phyloP scores from a whole-genome alignment of 768 basidiomycete species.

The Porpolomopsis calyptriformis region DNA sequence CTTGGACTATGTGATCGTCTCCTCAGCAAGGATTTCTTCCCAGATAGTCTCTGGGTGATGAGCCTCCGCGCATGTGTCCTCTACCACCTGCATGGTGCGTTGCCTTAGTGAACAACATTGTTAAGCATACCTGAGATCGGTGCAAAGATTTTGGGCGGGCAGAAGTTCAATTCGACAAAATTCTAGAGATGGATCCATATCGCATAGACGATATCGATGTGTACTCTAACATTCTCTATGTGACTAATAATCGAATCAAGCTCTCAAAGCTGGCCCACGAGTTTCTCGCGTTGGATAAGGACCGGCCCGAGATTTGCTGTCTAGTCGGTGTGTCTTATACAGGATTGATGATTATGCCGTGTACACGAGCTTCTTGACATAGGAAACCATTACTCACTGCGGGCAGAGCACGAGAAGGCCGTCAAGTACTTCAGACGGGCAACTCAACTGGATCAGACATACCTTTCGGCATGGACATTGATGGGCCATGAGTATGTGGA shows the following conservation, averaged over 20 bases:
- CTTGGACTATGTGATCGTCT: constrained; percentile 72
- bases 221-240: constrained; percentile 94
- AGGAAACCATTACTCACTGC: constrained; percentile 98
- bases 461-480: constrained; percentile 94
- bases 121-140: constrained; percentile 5
- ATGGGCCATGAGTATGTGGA: constrained; percentile 99
- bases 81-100: constrained; percentile 83
- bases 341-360: neutral
- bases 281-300: constrained; percentile 80
- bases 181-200: constrained; percentile 72
- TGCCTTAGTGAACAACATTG: neutral
- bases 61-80: constrained; percentile 75
- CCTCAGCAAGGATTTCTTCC: constrained; percentile 60
- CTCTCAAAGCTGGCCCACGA: constrained; percentile 87
- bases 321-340: constrained; percentile 64
- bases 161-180: constrained; percentile 74
- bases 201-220: constrained; percentile 93
- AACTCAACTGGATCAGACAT: constrained; percentile 89
- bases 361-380: constrained; percentile 6
- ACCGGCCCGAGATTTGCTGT: constrained; percentile 93
- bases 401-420: constrained; percentile 91
- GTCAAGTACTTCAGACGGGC: constrained; percentile 92
- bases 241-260: constrained; percentile 81
- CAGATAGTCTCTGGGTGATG: constrained; percentile 76
- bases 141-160: constrained; percentile 76